A percentile compares a stretch with the other conserved stretches of the same genome.
Evolutionary conservation across 2,329 filamentous ascomycete genomes (phyloP).

Genomic region (Helotiales sp.): DNA sequence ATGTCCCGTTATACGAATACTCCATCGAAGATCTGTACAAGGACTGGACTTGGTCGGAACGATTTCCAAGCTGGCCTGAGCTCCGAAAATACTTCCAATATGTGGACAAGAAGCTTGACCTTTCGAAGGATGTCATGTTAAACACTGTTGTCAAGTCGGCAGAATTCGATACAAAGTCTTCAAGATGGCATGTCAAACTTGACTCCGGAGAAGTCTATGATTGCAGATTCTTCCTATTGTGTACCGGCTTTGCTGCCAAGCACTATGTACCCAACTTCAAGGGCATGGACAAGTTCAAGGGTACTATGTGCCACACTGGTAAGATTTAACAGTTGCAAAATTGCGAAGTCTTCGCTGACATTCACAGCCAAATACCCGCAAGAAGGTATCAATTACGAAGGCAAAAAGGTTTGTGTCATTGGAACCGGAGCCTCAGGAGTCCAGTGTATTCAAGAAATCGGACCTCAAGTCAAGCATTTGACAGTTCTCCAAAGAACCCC

Average conservation of each 20-base stretch:
- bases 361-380: slow-evolving; percentile 20
- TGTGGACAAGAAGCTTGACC: slow-evolving; percentile 52
- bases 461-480: slow-evolving; percentile 40
- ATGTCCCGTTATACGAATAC: slow-evolving; percentile 43
- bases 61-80: slow-evolving; percentile 53
- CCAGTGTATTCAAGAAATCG: slow-evolving; percentile 29
- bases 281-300: slow-evolving; percentile 29
- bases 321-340: not conserved
- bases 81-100: slow-evolving; percentile 60
- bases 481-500: slow-evolving; percentile 58
- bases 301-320: slow-evolving; percentile 25
- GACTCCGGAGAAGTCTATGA: slow-evolving; percentile 35
- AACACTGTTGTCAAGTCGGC: slow-evolving; percentile 42
- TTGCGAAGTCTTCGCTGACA: not conserved
- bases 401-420: slow-evolving; percentile 55
- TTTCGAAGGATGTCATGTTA: slow-evolving; percentile 47
- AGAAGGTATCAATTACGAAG: slow-evolving; percentile 46
- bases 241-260: slow-evolving; percentile 30
- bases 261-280: slow-evolving; percentile 25
- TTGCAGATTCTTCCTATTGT: slow-evolving; percentile 26
- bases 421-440: slow-evolving; percentile 41
- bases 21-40: slow-evolving; percentile 44
- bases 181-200: slow-evolving; percentile 42
- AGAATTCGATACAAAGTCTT: slow-evolving; percentile 37
- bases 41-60: slow-evolving; percentile 57